Base-by-base conservation (phyloP, 1,284 basidiomycete genomes). In the Chiua sp. region DNA sequence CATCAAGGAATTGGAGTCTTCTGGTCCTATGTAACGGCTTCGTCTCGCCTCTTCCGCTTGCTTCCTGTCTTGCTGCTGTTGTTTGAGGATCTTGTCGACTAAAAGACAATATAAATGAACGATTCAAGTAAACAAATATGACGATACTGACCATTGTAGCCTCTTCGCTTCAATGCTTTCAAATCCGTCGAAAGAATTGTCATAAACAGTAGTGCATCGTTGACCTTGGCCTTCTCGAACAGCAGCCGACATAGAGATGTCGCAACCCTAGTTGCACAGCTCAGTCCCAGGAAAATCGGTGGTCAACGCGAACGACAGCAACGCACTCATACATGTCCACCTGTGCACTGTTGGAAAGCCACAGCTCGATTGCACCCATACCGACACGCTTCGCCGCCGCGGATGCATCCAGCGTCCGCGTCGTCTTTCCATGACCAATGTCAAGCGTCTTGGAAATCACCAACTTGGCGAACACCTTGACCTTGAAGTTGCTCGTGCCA, bases 311-410 rank as follows among this genome's bases (percentile, higher is more conserved):
- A 13, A 44, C 7, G 5, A 4, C 23, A n/a, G 16, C 7, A 18
- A 82, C 92, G 78, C 67, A 94, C 92, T 98, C 96, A 70, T 94
- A 98, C 84, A 94, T 92, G 71, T 98, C 96, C n/a, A 91, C 78
- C 62, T 92, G 84, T 13, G 89, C 79, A 60, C 88, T 87, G 20
- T 81, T 79, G 7, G 94, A 90, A 37, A 98, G 77, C 80, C 90
- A 94, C 32, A 98, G 72, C 47, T 90, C 82, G 51, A 97, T 86
- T 12, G 86, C 81, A 12, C 91, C 87, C 48, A 77, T 80, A 3
- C 82, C 80, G 20, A 77, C 72, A 42, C 84, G 80, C 59, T 82
- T 82, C 20, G 92, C 90, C 54, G 88, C 87, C 7, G 94, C 94
- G 46, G 93, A 94, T 1, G 89, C 86, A 60, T 91, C 89, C 65